phyloP scores from a whole-genome alignment of 1,284 basidiomycete species.

The Ustilago bromivora region DNA sequence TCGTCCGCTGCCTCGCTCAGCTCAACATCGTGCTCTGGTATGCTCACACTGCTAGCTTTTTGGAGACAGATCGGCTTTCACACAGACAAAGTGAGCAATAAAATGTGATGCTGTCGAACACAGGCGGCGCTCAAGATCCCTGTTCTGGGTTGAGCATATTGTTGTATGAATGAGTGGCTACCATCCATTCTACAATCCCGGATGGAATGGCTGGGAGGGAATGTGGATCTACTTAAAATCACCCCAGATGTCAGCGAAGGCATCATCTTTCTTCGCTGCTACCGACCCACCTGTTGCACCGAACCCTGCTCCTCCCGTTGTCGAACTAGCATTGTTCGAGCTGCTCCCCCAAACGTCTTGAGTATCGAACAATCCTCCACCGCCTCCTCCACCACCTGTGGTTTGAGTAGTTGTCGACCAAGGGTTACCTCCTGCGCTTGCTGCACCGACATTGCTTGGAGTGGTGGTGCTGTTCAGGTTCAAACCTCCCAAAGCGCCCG shows the following conservation, averaged over 20 bases:
- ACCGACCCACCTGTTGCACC: neutral
- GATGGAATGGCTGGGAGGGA: neutral
- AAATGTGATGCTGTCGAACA: too few relatives aligned
- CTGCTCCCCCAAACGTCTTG: slow-evolving; percentile 59
- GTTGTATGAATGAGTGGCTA: too few relatives aligned
- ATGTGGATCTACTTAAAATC: slow-evolving; percentile 57
- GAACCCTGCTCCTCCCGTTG: neutral
- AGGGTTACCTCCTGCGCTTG: slow-evolving; percentile 12
- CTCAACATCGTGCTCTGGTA: too few relatives aligned
- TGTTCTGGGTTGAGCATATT: too few relatives aligned
- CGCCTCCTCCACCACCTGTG: neutral
- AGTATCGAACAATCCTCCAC: slow-evolving; percentile 51
- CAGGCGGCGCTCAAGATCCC: too few relatives aligned
- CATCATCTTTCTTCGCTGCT: slow-evolving; percentile 58
- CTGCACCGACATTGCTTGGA: neutral
- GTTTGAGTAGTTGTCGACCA: slow-evolving; percentile 13
- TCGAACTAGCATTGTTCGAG: neutral
- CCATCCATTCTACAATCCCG: too few relatives aligned
- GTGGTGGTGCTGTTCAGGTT: slow-evolving; percentile 21
- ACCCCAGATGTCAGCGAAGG: slow-evolving; percentile 69
- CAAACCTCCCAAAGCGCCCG: slow-evolving; percentile 27
- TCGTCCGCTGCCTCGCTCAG: too few relatives aligned
- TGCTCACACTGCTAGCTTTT: too few relatives aligned
- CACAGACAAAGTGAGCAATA: too few relatives aligned
- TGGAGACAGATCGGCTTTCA: too few relatives aligned